Evolutionary conservation across 1,284 basidiomycete species (phyloP).

Genomic region (Ceratobasidium sp.): DNA sequence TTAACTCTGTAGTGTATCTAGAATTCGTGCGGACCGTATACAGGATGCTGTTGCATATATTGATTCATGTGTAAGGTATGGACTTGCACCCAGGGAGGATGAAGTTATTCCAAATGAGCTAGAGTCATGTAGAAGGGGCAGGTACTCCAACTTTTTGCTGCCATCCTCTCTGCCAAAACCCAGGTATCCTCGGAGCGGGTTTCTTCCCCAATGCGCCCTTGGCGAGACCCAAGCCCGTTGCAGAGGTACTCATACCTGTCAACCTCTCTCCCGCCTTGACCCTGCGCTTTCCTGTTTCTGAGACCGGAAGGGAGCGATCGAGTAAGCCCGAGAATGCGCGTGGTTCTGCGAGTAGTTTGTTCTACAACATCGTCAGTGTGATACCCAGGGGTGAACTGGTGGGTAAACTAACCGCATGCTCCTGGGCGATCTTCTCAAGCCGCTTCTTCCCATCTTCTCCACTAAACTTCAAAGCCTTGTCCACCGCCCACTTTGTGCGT

Average conservation of each 20-base stretch:
- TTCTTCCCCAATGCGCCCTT: slow-evolving; percentile 47
- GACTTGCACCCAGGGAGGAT: neutral
- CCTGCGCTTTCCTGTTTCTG: slow-evolving; percentile 31
- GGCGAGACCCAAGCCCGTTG: slow-evolving; percentile 51
- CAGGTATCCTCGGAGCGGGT: slow-evolving; percentile 17
- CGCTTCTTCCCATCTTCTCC: slow-evolving; percentile 48
- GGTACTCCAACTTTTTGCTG: slow-evolving; percentile 33
- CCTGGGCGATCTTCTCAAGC: slow-evolving; percentile 50
- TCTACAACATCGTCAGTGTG: slow-evolving; percentile 24
- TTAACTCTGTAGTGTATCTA: slow-evolving; percentile 32
- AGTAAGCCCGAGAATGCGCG: slow-evolving; percentile 45
- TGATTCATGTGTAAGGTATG: neutral
- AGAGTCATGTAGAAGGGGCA: neutral
- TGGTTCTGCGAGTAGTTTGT: slow-evolving; percentile 47
- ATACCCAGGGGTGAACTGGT: neutral
- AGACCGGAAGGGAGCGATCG: neutral
- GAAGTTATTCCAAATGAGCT: neutral
- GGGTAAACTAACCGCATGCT: slow-evolving; percentile 51
- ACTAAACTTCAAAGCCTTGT: slow-evolving; percentile 52
- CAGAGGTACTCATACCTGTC: slow-evolving; percentile 48
- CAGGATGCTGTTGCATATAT: too few species aligned
- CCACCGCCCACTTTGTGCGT: slow-evolving; percentile 49
- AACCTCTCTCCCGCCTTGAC: slow-evolving; percentile 50
- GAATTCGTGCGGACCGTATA: slow-evolving; percentile 17
- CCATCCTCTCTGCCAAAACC: slow-evolving; percentile 31